A percentile compares a stretch with the other conserved stretches of the same genome.
phyloP scores from a whole-genome alignment of 2,329 filamentous ascomycete species.

The Sporothrix globosa region DNA sequence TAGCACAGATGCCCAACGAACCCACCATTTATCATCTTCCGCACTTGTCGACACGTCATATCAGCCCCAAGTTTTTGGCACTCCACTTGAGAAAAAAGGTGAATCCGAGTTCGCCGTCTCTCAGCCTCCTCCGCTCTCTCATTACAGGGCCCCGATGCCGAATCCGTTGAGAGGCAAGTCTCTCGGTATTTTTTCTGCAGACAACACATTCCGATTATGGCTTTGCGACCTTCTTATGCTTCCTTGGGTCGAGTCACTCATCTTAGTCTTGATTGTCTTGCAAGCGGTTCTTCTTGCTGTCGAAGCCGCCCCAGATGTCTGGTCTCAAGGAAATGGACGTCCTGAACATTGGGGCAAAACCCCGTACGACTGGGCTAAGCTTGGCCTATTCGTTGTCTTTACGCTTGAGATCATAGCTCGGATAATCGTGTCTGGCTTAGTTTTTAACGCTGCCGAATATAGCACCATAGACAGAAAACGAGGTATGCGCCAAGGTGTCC shows the following conservation, averaged over 20 bases:
- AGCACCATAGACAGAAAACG: conserved; percentile 82
- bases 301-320: conserved; percentile 75
- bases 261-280: conserved; percentile 82
- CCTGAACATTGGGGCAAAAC: conserved; percentile 67
- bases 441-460: conserved; percentile 89
- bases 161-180: conserved; percentile 89
- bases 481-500: conserved; percentile 73
- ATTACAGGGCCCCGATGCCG: conserved; percentile 46
- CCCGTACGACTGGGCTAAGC: conserved; percentile 76
- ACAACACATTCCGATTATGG: conserved; percentile 72
- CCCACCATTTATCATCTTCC: conserved; percentile 51
- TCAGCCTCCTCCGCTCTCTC: conserved; percentile 42
- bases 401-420: conserved; percentile 82
- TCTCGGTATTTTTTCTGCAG: conserved; percentile 78
- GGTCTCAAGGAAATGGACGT: conserved; percentile 62
- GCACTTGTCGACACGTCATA: conserved; percentile 56
- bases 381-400: conserved; percentile 85
- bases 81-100: conserved; percentile 52
- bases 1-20: conserved; percentile 56
- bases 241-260: conserved; percentile 81
- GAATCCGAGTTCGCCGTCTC: conserved; percentile 42
- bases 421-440: conserved; percentile 88
- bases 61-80: conserved; percentile 52
- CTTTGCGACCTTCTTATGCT: conserved; percentile 86
- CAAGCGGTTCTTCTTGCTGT: conserved; percentile 88